A percentile compares a stretch with the other conserved stretches of the same genome.
Conservation (phyloP, 108 stramenopile genomes). For the Seminavis robusta region DNA sequence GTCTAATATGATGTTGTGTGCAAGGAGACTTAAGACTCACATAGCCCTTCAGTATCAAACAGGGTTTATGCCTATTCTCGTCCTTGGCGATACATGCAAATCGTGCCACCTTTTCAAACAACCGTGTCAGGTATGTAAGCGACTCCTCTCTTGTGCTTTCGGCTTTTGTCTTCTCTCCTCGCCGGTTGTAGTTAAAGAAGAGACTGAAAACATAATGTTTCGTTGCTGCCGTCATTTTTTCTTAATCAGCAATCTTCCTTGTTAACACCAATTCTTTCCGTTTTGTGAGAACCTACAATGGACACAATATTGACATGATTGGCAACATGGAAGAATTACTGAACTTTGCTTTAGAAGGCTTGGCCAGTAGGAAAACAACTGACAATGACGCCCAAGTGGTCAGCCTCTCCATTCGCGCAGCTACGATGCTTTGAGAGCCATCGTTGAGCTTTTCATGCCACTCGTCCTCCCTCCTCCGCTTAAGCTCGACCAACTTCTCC, state of each 20-base stretch:
- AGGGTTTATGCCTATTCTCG: conserved; percentile 6
- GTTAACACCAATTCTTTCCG: too few relatives aligned
- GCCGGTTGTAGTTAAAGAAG: conserved; percentile 8
- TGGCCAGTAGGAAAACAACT: too few relatives aligned
- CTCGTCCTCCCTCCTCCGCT: too few relatives aligned
- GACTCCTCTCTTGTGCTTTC: conserved; percentile 6
- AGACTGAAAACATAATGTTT: conserved; percentile 5
- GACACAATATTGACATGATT: background rate
- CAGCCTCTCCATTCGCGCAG: too few relatives aligned
- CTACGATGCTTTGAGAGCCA: too few relatives aligned
- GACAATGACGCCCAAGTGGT: too few relatives aligned
- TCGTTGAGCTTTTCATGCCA: too few relatives aligned
- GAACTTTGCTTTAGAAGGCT: too few relatives aligned
- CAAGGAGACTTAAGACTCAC: conserved; percentile 6
- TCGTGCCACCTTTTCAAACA: conserved; percentile 6
- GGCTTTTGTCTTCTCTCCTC: conserved; percentile 1
- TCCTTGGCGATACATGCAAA: conserved; percentile 6
- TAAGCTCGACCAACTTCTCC: too few relatives aligned
- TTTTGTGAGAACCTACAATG: background rate
- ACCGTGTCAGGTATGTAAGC: conserved; percentile 10
- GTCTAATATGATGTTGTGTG: conserved; percentile 2
- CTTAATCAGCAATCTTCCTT: background rate
- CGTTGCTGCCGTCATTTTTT: conserved; percentile 2
- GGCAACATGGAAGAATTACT: too few relatives aligned
- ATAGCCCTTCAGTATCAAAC: conserved; percentile 9